Base-by-base conservation (phyloP, 768 basidiomycete genomes). In the Auricularia heimuer region DNA sequence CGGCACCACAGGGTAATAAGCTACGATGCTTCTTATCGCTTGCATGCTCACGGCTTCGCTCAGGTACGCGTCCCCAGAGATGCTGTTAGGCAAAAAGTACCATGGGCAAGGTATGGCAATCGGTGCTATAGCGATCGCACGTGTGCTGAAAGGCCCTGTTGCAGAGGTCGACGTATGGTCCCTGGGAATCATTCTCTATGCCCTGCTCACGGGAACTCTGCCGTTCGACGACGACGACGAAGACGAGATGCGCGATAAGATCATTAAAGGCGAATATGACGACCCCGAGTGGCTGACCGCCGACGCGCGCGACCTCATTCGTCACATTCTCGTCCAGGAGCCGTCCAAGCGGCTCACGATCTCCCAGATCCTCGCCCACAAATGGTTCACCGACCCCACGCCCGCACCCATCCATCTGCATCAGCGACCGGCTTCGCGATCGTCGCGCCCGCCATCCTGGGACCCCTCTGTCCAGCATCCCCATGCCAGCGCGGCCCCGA, bases 101-200 rank as follows among this genome's bases (percentile, higher is more conserved):
- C 83, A 89, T 60, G 97, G 97, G 3, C 90, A 89, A 73, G 92
- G 93, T 88, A 62, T 66, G 86, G 76, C 47, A n/a, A 4, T 21
- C 1, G 16, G 8, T 42, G 39, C 39, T 42, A 14, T 60, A 14
- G 24, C 56, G 14, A 60, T 29, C 47, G 24, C 56, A 29, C 56
- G 56, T 18, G 24, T 29, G 8, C 18, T 60, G 16, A 6, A 8
- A 62, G 21, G 42, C 62, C 72, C 64, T 74, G 66, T 47, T n/a
- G 63, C 76, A 90, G 94, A 98, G 83, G 94, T 96, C 60, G 94
- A 98, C 71, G 80, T 95, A 39, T 98, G 94, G 94, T 98, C 94
- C 3, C 80, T 96, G 62, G 94, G 94, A 0, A 83, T 97, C 67
- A 97, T 98, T 63, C 79, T 98, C 12, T 96, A 94, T 72, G 89